A percentile compares a stretch with the other conserved stretches of the same genome.
These are phyloP conservation scores for Beta macrorhiza DNA, from an alignment of 179 eudicot species.

Conservation along the genomic window DNA sequence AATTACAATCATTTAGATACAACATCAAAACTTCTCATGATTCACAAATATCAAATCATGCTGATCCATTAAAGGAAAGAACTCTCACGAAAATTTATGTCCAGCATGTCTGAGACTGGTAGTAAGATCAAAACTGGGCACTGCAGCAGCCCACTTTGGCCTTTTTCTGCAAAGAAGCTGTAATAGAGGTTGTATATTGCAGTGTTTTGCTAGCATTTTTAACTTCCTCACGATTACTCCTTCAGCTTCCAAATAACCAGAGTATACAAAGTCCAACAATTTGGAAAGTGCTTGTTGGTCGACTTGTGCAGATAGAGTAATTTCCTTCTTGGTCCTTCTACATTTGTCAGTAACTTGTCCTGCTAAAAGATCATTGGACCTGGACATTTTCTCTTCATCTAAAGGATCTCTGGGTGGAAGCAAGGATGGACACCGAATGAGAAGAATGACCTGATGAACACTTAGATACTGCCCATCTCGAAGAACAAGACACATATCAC, in stretches of 20 bases:
- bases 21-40: neutral
- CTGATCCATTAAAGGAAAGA: constrained; percentile 7
- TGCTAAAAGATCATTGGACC: constrained; percentile 18
- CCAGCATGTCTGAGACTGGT: constrained; percentile 64
- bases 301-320: constrained; percentile 69
- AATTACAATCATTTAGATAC: neutral
- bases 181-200: constrained; percentile 55
- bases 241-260: constrained; percentile 56
- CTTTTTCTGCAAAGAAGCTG: constrained; percentile 47
- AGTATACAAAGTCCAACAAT: constrained; percentile 65
- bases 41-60: neutral
- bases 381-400: constrained; percentile 26
- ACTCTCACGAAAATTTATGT: constrained; percentile 56
- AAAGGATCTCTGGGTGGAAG: constrained; percentile 44
- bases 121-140: constrained; percentile 58
- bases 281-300: constrained; percentile 57
- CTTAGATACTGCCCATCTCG: constrained; percentile 45
- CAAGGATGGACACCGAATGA: constrained; percentile 61
- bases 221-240: constrained; percentile 53
- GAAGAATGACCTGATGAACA: constrained; percentile 69
- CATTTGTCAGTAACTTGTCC: constrained; percentile 25
- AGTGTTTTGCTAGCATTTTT: constrained; percentile 61
- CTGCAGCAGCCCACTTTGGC: constrained; percentile 69
- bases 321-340: constrained; percentile 36
- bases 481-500: constrained; percentile 60